phyloP scores from a whole-genome alignment of 2,329 filamentous ascomycete species.

The Falciphora oryzae region DNA sequence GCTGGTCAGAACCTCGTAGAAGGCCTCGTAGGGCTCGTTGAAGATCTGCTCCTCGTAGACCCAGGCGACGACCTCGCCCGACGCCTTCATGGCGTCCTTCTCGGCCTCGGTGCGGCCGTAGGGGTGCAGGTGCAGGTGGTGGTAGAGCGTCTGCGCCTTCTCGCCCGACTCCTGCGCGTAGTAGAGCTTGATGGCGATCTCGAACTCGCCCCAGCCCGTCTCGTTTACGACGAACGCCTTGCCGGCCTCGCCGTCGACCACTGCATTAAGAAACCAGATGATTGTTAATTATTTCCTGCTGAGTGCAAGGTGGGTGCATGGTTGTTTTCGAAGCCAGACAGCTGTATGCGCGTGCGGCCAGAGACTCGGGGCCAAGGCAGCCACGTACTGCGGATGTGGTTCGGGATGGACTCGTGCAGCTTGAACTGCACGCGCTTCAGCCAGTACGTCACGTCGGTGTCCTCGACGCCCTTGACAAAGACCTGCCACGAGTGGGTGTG shows the following conservation, averaged over 20 bases:
- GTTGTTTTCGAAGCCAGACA: too few relatives aligned
- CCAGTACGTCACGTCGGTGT: slow-evolving; percentile 91
- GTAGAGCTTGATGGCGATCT: slow-evolving; percentile 91
- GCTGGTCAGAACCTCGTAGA: slow-evolving; percentile 79
- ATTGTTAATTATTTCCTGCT: too few relatives aligned
- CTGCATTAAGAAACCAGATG: slow-evolving; percentile 22
- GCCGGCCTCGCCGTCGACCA: slow-evolving; percentile 65
- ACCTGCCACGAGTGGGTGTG: slow-evolving; percentile 97
- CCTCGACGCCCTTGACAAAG: slow-evolving; percentile 85
- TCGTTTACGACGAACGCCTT: slow-evolving; percentile 78
- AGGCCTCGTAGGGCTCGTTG: slow-evolving; percentile 91
- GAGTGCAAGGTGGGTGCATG: too few relatives aligned
- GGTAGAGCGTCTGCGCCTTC: slow-evolving; percentile 93
- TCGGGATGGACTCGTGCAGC: slow-evolving; percentile 92
- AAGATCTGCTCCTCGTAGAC: slow-evolving; percentile 93
- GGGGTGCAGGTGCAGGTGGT: slow-evolving; percentile 84
- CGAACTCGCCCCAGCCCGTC: slow-evolving; percentile 97
- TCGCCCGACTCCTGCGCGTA: slow-evolving; percentile 83
- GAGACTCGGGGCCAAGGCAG: too few relatives aligned
- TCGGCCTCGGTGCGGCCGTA: slow-evolving; percentile 78
- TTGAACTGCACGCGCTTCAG: slow-evolving; percentile 97
- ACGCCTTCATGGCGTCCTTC: slow-evolving; percentile 52
- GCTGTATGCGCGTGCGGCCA: too few relatives aligned
- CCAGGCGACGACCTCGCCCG: slow-evolving; percentile 66
- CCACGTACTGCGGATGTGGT: slow-evolving; percentile 68